Conservation (phyloP, 2,329 filamentous ascomycete genomes). For the Aaosphaeria pasadenensis region DNA sequence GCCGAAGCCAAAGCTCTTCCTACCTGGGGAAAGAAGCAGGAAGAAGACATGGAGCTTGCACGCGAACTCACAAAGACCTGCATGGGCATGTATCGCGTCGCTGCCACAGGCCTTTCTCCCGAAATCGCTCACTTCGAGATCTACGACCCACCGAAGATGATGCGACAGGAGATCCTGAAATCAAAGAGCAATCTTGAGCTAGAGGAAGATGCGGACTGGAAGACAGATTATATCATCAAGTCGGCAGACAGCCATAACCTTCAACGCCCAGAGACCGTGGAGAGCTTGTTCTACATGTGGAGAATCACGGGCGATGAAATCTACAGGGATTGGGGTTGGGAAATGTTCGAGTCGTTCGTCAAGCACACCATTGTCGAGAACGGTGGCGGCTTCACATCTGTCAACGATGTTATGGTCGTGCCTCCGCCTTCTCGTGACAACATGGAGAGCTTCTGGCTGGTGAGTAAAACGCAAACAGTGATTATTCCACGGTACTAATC, state of each 20-base stretch:
- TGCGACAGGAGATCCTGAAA: slow-evolving; percentile 43
- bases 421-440: slow-evolving; percentile 76
- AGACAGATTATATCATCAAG: slow-evolving; percentile 76
- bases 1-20: slow-evolving; percentile 69
- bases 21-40: slow-evolving; percentile 72
- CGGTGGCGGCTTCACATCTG: slow-evolving; percentile 76
- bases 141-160: slow-evolving; percentile 63
- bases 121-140: slow-evolving; percentile 93
- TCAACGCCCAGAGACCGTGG: slow-evolving; percentile 93
- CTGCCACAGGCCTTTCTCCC: slow-evolving; percentile 83
- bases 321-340: slow-evolving; percentile 97
- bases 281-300: slow-evolving; percentile 98
- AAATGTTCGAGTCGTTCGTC: slow-evolving; percentile 93
- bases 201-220: slow-evolving; percentile 60
- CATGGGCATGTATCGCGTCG: slow-evolving; percentile 95
- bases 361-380: slow-evolving; percentile 78
- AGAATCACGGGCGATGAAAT: slow-evolving; percentile 86
- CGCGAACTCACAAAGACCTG: slow-evolving; percentile 93
- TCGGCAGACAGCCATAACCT: slow-evolving; percentile 85
- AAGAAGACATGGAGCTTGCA: slow-evolving; percentile 83
- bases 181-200: slow-evolving; percentile 40
- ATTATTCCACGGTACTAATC: slow-evolving; percentile 4
- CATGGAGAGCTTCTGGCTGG: slow-evolving; percentile 99
- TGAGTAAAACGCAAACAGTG: slow-evolving; percentile 45
- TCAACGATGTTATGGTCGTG: slow-evolving; percentile 69